Conservation (phyloP, 768 basidiomycete species). For the Calocybe cyanea region DNA sequence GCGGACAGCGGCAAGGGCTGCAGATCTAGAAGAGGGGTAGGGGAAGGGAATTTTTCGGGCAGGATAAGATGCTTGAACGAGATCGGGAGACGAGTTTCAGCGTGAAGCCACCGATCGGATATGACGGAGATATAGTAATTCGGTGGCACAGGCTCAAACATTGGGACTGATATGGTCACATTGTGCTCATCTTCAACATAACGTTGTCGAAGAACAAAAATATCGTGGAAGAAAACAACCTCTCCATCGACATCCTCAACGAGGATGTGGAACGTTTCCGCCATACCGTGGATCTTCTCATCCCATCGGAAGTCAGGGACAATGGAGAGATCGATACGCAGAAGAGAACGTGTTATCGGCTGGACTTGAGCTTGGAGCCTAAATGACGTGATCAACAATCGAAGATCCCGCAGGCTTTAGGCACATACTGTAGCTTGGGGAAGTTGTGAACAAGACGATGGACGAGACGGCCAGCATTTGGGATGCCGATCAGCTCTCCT, state of each 20-base stretch:
- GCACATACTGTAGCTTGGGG: conserved; percentile 83
- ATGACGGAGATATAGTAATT: conserved; percentile 97
- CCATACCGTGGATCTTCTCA: conserved; percentile 83
- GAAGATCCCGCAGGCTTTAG: not conserved
- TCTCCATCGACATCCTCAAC: conserved; percentile 99
- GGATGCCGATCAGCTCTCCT: conserved; percentile 91
- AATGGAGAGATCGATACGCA: conserved; percentile 91
- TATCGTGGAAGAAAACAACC: conserved; percentile 91
- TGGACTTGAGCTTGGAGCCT: conserved; percentile 94
- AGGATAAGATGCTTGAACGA: conserved; percentile 98
- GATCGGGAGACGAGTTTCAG: conserved; percentile 91
- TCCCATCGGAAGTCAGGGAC: conserved; percentile 99
- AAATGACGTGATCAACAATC: not conserved
- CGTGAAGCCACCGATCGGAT: conserved; percentile 94
- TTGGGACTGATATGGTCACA: conserved; percentile 91
- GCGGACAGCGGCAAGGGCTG: conserved; percentile 88
- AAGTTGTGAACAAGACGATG: conserved; percentile 94
- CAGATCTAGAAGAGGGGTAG: conserved; percentile 90
- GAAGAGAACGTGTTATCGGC: conserved; percentile 89
- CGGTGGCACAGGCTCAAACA: conserved; percentile 96
- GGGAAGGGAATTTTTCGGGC: conserved; percentile 93
- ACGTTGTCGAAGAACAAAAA: conserved; percentile 85
- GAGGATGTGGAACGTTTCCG: conserved; percentile 89
- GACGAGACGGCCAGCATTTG: conserved; percentile 88
- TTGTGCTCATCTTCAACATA: conserved; percentile 94